Percentiles rank a stretch among this genome's conserved stretches.
phyloP scores from a whole-genome alignment of 1,284 basidiomycete species.

The Cutaneotrichosporon sp. region DNA sequence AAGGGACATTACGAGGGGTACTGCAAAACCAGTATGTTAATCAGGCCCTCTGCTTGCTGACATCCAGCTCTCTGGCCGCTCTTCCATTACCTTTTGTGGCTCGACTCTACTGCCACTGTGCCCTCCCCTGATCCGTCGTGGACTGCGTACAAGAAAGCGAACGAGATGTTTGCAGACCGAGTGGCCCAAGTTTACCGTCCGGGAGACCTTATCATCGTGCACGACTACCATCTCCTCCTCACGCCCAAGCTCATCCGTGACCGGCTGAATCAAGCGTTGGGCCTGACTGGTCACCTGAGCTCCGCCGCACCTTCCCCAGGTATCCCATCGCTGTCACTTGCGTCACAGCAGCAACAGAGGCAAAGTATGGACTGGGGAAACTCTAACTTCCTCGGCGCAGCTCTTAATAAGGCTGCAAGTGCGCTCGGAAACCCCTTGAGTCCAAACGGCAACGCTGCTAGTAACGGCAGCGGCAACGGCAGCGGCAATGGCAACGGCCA shows the following conservation, averaged over 20 bases:
- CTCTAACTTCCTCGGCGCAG: not conserved
- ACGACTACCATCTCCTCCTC: constrained; percentile 90
- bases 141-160: constrained; percentile 76
- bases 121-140: constrained; percentile 68
- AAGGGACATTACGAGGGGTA: constrained; percentile 95
- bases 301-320: constrained; percentile 27
- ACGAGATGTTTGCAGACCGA: constrained; percentile 74
- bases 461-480: not conserved
- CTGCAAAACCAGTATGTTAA: constrained; percentile 83
- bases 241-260: constrained; percentile 80
- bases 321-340: constrained; percentile 11
- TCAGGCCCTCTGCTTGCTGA: constrained; percentile 2
- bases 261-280: constrained; percentile 61
- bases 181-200: constrained; percentile 72
- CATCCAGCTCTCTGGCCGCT: constrained; percentile 77
- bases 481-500: not conserved
- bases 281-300: constrained; percentile 19
- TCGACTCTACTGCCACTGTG: constrained; percentile 62
- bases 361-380: constrained; percentile 38
- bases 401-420: constrained; percentile 10
- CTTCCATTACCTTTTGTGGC: constrained; percentile 98
- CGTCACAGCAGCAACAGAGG: not conserved
- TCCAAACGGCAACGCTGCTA: not conserved
- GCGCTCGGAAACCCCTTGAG: not conserved
- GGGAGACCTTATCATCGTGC: constrained; percentile 86